A percentile compares a stretch with the other conserved stretches of the same genome.
phyloP scores from a whole-genome alignment of 805 yeast species.

The Yamadazyma tumulicola region DNA sequence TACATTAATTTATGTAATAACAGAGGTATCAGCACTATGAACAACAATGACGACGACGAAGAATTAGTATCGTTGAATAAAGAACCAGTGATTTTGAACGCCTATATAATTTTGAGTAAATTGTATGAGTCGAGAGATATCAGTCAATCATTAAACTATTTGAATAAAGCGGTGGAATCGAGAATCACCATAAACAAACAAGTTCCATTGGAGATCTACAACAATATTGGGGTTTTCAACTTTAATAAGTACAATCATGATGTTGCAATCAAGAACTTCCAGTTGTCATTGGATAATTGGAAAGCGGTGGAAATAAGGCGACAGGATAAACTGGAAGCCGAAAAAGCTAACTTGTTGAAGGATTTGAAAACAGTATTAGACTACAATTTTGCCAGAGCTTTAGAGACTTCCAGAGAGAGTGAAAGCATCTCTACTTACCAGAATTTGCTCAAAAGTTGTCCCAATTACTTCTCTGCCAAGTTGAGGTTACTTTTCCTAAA shows the following conservation, averaged over 20 bases:
- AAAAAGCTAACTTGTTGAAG: slow-evolving; percentile 20
- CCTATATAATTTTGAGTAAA: slow-evolving; percentile 64
- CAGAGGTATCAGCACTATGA: slow-evolving; percentile 27
- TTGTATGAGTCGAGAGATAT: slow-evolving; percentile 66
- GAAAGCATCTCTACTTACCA: slow-evolving; percentile 49
- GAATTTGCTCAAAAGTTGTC: slow-evolving; percentile 53
- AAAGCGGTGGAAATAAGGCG: slow-evolving; percentile 13
- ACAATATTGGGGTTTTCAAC: slow-evolving; percentile 82
- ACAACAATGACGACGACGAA: slow-evolving; percentile 10
- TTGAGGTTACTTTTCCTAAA: slow-evolving; percentile 66
- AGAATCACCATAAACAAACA: slow-evolving; percentile 40
- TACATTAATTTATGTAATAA: slow-evolving; percentile 63
- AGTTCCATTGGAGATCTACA: slow-evolving; percentile 58
- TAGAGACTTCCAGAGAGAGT: slow-evolving; percentile 45
- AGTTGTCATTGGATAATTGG: slow-evolving; percentile 42
- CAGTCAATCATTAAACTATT: slow-evolving; percentile 61
- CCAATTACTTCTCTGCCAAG: slow-evolving; percentile 71
- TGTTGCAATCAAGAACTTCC: slow-evolving; percentile 55
- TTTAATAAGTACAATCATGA: slow-evolving; percentile 60
- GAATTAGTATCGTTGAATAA: slow-evolving; percentile 25
- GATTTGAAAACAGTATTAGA: slow-evolving; percentile 31
- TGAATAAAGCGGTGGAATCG: slow-evolving; percentile 59
- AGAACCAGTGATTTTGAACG: slow-evolving; percentile 61
- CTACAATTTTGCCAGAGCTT: slow-evolving; percentile 76
- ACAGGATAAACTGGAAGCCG: slow-evolving; percentile 40